Percentiles rank a stretch among this genome's conserved stretches.
These are phyloP conservation scores for Ceratocystis ficicola DNA, from an alignment of 2,329 filamentous ascomycete genomes.

Conservation along the genomic window DNA sequence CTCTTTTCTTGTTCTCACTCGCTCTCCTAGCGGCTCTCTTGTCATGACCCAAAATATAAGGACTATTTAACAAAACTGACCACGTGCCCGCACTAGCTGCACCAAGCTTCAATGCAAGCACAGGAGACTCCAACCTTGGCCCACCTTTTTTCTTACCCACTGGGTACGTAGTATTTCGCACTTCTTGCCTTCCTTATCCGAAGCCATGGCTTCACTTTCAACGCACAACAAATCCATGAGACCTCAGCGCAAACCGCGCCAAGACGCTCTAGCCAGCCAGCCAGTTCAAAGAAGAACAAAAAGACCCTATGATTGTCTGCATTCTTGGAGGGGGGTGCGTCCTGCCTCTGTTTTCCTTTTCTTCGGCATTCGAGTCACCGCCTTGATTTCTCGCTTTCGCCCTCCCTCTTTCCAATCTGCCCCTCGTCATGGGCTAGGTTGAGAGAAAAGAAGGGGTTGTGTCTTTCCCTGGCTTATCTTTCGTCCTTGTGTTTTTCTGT, in stretches of 20 bases:
- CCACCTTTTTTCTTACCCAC: neutral
- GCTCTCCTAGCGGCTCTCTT: neutral
- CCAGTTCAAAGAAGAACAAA: neutral
- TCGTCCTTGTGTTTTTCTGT: neutral
- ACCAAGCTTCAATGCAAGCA: neutral
- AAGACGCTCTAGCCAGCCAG: conserved; percentile 8
- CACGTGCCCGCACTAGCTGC: conserved; percentile 1
- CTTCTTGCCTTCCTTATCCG: neutral
- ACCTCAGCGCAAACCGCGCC: conserved; percentile 1
- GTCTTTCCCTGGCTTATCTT: neutral
- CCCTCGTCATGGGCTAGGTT: neutral
- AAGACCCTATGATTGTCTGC: conserved; percentile 1
- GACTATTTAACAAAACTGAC: neutral
- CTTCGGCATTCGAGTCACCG: conserved; percentile 3
- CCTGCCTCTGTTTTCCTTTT: neutral
- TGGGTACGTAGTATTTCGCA: neutral
- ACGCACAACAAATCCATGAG: neutral
- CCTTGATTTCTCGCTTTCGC: neutral
- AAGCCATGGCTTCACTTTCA: neutral
- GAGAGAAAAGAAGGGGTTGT: neutral
- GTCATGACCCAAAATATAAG: neutral
- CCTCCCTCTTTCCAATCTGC: neutral
- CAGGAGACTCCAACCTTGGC: neutral
- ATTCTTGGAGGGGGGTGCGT: neutral
- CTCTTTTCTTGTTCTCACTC: neutral